Conservation (phyloP, 176 grass and related monocot species). For the Oryza glaberrima region DNA sequence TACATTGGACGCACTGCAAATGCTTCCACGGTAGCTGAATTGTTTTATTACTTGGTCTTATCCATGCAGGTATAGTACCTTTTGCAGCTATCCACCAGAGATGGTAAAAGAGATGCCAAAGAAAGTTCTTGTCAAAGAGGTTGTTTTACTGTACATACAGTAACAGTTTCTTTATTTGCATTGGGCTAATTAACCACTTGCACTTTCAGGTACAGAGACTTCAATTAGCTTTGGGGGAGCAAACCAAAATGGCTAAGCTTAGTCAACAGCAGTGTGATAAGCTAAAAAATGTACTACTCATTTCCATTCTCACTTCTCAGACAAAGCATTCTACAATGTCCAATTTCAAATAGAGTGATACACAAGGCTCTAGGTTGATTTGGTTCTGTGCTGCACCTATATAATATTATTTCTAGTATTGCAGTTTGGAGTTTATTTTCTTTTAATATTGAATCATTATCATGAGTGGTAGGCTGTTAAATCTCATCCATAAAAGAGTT, state of each 20-base stretch:
- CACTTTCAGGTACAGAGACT: conserved; percentile 66
- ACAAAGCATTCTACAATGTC: background rate
- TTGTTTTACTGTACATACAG: background rate
- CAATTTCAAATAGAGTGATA: conserved; percentile 13
- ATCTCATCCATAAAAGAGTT: conserved; percentile 3
- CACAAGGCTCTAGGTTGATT: background rate
- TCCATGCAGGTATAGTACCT: conserved; percentile 60
- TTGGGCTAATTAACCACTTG: conserved; percentile 32
- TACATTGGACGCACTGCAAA: conserved; percentile 3
- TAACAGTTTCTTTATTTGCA: conserved; percentile 7
- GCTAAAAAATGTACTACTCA: conserved; percentile 61
- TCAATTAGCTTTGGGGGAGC: conserved; percentile 67
- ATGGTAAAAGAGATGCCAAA: conserved; percentile 68
- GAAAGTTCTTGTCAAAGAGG: conserved; percentile 65
- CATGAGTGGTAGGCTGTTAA: background rate
- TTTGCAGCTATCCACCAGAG: conserved; percentile 61
- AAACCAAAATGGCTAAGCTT: conserved; percentile 58
- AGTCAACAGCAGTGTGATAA: conserved; percentile 64
- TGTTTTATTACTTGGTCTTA: conserved; percentile 31
- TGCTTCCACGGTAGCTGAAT: conserved; percentile 33
- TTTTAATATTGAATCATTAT: background rate
- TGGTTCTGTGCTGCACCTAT: background rate
- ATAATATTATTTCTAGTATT: conserved; percentile 9
- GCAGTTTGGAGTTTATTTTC: conserved; percentile 1
- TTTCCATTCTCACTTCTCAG: background rate